A percentile compares a stretch with the other conserved stretches of the same genome.
Evolutionary conservation across 2,329 filamentous ascomycete genomes (phyloP).

Genomic region (Monosporascus sp.): DNA sequence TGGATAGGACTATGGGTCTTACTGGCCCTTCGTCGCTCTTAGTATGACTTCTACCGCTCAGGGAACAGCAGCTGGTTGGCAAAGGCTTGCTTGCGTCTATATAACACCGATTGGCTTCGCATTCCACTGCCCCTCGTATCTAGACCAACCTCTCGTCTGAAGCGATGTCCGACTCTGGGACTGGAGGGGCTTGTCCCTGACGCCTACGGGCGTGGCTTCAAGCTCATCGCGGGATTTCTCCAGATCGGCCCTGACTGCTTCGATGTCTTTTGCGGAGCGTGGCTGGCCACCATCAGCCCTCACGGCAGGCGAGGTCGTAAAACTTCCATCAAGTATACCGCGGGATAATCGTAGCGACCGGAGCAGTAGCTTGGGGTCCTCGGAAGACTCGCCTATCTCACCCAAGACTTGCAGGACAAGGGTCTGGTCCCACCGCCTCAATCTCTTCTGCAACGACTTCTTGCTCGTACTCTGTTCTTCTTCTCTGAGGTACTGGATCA

Average conservation of each 20-base stretch:
- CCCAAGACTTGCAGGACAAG: constrained; percentile 33
- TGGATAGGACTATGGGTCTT: no score
- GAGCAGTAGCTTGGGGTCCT: constrained; percentile 38
- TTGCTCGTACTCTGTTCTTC: constrained; percentile 16
- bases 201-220: constrained; percentile 8
- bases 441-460: constrained; percentile 23
- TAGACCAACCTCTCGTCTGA: constrained; percentile 38
- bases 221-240: constrained; percentile 18
- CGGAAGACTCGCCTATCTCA: constrained; percentile 33
- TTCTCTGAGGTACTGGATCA: constrained; percentile 35
- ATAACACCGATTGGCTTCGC: constrained; percentile 54
- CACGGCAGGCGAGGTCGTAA: constrained; percentile 1
- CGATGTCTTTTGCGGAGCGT: constrained; percentile 11
- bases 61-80: background rate
- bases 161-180: constrained; percentile 7
- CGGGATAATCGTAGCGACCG: constrained; percentile 40
- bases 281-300: background rate
- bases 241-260: constrained; percentile 20
- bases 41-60: no score
- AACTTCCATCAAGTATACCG: constrained; percentile 30
- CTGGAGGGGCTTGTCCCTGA: constrained; percentile 7
- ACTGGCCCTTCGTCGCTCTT: no score
- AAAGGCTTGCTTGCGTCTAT: constrained; percentile 19
- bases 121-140: constrained; percentile 48
- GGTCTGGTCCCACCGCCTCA: constrained; percentile 31